phyloP scores from a whole-genome alignment of 352 stramenopile genomes.

The Phytophthora ohioensis region DNA sequence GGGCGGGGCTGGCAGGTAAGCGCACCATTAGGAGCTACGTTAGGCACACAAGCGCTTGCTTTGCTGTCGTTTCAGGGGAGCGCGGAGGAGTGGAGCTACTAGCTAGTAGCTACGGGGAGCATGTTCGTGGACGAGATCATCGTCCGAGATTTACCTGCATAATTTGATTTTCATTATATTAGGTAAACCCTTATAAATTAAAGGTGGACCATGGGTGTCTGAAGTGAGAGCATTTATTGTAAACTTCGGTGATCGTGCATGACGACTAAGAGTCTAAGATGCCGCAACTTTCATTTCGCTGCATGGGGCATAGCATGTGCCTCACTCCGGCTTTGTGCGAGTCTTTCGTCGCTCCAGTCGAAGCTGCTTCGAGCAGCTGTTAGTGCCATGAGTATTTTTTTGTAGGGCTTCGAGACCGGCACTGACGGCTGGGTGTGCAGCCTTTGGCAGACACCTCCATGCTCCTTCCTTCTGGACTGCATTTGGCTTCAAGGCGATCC shows the following conservation, averaged over 20 bases:
- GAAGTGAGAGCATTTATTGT: too few relatives aligned
- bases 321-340: slow-evolving; percentile 20
- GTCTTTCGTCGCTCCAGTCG: slow-evolving; percentile 28
- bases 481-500: slow-evolving; percentile 19
- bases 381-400: slow-evolving; percentile 28
- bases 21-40: too few relatives aligned
- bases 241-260: slow-evolving; percentile 20
- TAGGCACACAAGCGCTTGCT: too few relatives aligned
- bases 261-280: slow-evolving; percentile 6
- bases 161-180: too few relatives aligned
- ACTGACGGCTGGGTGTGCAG: slow-evolving; percentile 21
- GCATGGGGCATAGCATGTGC: slow-evolving; percentile 32
- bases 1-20: too few relatives aligned
- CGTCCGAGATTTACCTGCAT: too few relatives aligned
- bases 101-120: too few relatives aligned
- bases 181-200: too few relatives aligned
- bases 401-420: slow-evolving; percentile 14
- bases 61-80: too few relatives aligned
- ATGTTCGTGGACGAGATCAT: too few relatives aligned
- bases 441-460: slow-evolving; percentile 1
- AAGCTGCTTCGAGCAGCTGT: slow-evolving; percentile 26
- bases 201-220: too few relatives aligned
- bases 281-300: slow-evolving; percentile 16
- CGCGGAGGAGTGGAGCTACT: too few relatives aligned
- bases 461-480: slow-evolving; percentile 3